A percentile compares a stretch with the other conserved stretches of the same genome.
Evolutionary conservation across 1,139 yeast species (phyloP).

Genomic region (Barnettozyma hawaiiensis): DNA sequence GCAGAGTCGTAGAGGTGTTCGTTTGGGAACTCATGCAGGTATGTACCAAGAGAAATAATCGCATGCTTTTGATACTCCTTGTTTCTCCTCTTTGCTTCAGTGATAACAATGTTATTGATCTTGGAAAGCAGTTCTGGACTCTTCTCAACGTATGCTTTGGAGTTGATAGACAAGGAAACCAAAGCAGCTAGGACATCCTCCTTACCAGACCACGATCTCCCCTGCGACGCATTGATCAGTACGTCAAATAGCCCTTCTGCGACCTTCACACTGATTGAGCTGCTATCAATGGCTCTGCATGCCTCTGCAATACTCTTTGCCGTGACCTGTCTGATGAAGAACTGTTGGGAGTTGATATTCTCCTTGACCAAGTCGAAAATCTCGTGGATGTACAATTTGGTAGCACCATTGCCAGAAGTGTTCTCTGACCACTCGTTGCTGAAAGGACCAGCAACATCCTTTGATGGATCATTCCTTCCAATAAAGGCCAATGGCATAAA

Average conservation of each 20-base stretch:
- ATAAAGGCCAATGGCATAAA: constrained; percentile 76
- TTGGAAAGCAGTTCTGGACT: constrained; percentile 30
- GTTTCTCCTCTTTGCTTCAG: constrained; percentile 67
- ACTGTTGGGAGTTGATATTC: constrained; percentile 53
- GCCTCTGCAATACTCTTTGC: constrained; percentile 67
- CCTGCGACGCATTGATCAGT: constrained; percentile 59
- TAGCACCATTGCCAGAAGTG: constrained; percentile 66
- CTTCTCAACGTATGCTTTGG: constrained; percentile 30
- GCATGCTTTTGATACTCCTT: constrained; percentile 54
- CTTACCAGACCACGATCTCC: constrained; percentile 88
- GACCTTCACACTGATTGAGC: constrained; percentile 29
- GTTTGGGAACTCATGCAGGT: constrained; percentile 40
- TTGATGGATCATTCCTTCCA: constrained; percentile 63
- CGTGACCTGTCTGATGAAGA: constrained; percentile 62
- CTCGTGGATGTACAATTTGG: constrained; percentile 68
- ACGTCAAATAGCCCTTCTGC: constrained; percentile 43
- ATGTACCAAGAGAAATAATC: constrained; percentile 46
- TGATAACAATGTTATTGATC: constrained; percentile 41
- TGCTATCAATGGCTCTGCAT: constrained; percentile 36
- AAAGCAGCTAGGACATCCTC: constrained; percentile 69
- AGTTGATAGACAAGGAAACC: constrained; percentile 49
- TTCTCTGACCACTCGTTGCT: constrained; percentile 76
- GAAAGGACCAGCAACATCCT: constrained; percentile 44
- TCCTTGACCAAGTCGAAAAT: constrained; percentile 48
- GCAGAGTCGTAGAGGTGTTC: constrained; percentile 30